Evolutionary conservation across 2,329 filamentous ascomycete species (phyloP).

Genomic region (Fusarium marasasianum): DNA sequence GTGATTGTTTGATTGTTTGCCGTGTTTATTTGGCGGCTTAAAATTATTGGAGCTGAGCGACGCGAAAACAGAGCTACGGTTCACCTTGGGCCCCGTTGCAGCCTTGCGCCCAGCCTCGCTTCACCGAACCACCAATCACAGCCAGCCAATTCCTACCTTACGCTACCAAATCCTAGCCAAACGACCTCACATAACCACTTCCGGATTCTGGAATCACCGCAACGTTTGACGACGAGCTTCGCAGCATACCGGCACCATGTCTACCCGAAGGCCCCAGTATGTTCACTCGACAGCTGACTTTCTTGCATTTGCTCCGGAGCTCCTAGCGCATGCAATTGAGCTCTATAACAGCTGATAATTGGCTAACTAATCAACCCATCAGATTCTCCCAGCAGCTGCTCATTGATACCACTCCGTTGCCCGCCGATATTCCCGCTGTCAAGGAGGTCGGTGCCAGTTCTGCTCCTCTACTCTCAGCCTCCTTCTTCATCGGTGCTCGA

Average conservation of each 20-base stretch:
- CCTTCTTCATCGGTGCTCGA: constrained; percentile 96
- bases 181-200: constrained; percentile 42
- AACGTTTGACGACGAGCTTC: constrained; percentile 43
- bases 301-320: neutral
- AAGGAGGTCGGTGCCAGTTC: constrained; percentile 93
- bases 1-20: constrained; percentile 14
- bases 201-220: constrained; percentile 43
- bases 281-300: constrained; percentile 32
- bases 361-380: constrained; percentile 46
- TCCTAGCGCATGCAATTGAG: constrained; percentile 36
- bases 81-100: constrained; percentile 16
- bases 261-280: constrained; percentile 55
- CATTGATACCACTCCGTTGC: constrained; percentile 95
- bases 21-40: constrained; percentile 39
- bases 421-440: constrained; percentile 89
- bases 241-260: constrained; percentile 50
- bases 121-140: constrained; percentile 49
- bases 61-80: constrained; percentile 43
- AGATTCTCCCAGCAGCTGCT: constrained; percentile 96
- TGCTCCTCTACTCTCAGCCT: constrained; percentile 88
- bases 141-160: constrained; percentile 52
- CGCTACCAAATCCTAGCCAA: constrained; percentile 48
- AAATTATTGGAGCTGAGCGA: constrained; percentile 43
- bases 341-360: constrained; percentile 22
- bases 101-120: constrained; percentile 45